Evolutionary conservation across 768 basidiomycete species (phyloP).

Genomic region (Amylocystis lapponica): DNA sequence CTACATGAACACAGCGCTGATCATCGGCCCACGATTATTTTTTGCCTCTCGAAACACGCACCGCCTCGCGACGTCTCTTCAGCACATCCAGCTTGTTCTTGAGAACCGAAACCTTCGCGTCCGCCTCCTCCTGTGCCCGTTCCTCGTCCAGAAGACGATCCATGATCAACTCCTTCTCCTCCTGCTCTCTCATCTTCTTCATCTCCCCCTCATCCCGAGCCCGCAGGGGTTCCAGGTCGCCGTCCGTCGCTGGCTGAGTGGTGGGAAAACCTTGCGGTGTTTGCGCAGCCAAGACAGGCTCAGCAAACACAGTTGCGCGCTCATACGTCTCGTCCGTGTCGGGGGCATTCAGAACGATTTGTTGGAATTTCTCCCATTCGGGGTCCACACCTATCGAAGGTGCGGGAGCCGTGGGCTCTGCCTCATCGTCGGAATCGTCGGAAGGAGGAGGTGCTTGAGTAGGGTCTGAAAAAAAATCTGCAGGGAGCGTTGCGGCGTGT

Average conservation of each 20-base stretch:
- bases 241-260: slow-evolving; percentile 17
- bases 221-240: slow-evolving; percentile 19
- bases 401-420: slow-evolving; percentile 15
- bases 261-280: slow-evolving; percentile 45
- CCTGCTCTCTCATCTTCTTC: slow-evolving; percentile 50
- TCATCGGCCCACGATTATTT: neutral
- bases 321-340: slow-evolving; percentile 47
- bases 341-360: slow-evolving; percentile 43
- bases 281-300: slow-evolving; percentile 51
- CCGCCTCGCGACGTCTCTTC: slow-evolving; percentile 38
- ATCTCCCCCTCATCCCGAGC: slow-evolving; percentile 41
- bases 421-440: slow-evolving; percentile 35
- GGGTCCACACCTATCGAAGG: slow-evolving; percentile 43
- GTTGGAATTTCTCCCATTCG: slow-evolving; percentile 74
- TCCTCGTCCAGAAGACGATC: slow-evolving; percentile 82
- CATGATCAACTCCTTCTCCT: slow-evolving; percentile 81
- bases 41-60: slow-evolving; percentile 22
- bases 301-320: slow-evolving; percentile 65
- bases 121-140: slow-evolving; percentile 82
- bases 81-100: slow-evolving; percentile 62
- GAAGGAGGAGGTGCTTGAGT: slow-evolving; percentile 41
- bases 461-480: slow-evolving; percentile 80
- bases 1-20: neutral
- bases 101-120: slow-evolving; percentile 62
- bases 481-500: slow-evolving; percentile 39